Conservation (phyloP, 768 basidiomycete species). For the Boletus sp. region DNA sequence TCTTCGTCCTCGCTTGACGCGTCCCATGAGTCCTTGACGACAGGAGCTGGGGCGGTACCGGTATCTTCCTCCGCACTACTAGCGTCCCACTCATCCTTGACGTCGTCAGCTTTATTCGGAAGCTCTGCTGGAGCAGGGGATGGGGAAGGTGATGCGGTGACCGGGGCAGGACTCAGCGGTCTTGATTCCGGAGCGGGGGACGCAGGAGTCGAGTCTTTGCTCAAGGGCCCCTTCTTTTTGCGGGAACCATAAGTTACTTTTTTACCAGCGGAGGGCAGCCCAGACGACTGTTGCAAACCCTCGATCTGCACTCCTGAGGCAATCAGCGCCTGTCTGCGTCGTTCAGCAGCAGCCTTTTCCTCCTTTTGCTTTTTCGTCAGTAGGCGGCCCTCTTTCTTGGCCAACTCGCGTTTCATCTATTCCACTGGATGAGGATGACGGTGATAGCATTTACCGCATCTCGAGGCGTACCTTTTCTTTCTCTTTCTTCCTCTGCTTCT, state of each 20-base stretch:
- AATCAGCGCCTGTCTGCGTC: slow-evolving; percentile 85
- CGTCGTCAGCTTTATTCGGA: slow-evolving; percentile 23
- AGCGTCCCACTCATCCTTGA: slow-evolving; percentile 55
- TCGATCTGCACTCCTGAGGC: slow-evolving; percentile 89
- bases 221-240: slow-evolving; percentile 66
- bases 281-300: slow-evolving; percentile 66
- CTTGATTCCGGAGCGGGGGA: slow-evolving; percentile 55
- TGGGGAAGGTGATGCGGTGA: slow-evolving; percentile 23
- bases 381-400: slow-evolving; percentile 90
- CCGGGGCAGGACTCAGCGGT: slow-evolving; percentile 40
- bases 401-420: slow-evolving; percentile 83
- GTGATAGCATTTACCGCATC: not conserved
- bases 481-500: slow-evolving; percentile 80
- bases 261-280: slow-evolving; percentile 45
- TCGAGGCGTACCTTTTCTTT: slow-evolving; percentile 67
- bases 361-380: slow-evolving; percentile 98
- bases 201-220: slow-evolving; percentile 35
- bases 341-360: slow-evolving; percentile 86
- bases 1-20: slow-evolving; percentile 58
- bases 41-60: slow-evolving; percentile 28
- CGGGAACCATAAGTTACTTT: slow-evolving; percentile 81
- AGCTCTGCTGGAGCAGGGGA: slow-evolving; percentile 29
- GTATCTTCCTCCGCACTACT: slow-evolving; percentile 40
- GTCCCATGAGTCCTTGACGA: slow-evolving; percentile 65
- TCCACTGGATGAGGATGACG: not conserved